phyloP scores from a whole-genome alignment of 306 rosid species.

The Phaseolus lunatus region DNA sequence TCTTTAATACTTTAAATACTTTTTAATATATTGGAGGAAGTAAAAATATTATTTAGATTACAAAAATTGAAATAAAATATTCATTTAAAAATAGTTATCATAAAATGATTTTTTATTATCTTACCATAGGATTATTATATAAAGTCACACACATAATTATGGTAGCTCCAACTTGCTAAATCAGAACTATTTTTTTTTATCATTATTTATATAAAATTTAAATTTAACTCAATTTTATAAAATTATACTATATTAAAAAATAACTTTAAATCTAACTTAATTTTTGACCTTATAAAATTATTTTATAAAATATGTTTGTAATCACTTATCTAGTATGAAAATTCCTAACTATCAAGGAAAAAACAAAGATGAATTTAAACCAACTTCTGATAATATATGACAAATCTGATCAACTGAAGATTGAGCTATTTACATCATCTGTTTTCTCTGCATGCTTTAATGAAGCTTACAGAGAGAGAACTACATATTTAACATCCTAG shows the following conservation, averaged over 20 bases:
- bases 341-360: too few species aligned
- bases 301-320: too few species aligned
- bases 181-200: too few species aligned
- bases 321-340: too few species aligned
- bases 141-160: neutral
- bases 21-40: neutral
- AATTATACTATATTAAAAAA: too few species aligned
- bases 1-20: neutral
- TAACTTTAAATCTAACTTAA: too few species aligned
- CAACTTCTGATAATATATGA: neutral
- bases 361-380: neutral
- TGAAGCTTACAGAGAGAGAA: slow-evolving; percentile 38
- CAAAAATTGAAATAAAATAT: neutral
- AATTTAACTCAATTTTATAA: too few species aligned
- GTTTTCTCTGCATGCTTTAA: slow-evolving; percentile 37
- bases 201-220: too few species aligned
- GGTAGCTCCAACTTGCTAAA: neutral
- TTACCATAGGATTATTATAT: neutral
- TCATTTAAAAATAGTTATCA: too few species aligned
- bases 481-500: slow-evolving; percentile 28
- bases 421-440: slow-evolving; percentile 12
- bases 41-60: neutral
- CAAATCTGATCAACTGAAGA: slow-evolving; percentile 34
- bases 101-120: too few species aligned
- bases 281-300: too few species aligned